Base-by-base conservation (phyloP, 2,329 filamentous ascomycete species). In the Biscogniauxia mediterranea region DNA sequence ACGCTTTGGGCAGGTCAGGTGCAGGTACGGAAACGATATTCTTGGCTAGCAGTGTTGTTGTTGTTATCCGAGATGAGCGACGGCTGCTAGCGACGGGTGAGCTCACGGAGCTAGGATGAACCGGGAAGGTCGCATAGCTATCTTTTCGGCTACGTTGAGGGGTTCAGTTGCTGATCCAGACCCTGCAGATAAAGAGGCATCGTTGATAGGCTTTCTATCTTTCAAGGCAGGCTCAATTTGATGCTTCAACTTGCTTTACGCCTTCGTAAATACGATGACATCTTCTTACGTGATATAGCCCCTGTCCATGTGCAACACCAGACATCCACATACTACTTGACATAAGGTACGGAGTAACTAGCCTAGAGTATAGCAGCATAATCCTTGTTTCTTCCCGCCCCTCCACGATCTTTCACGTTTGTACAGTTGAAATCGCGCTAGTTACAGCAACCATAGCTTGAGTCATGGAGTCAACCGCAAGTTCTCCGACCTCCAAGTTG, bases 1-100 rank as follows among this genome's bases (percentile, higher is more conserved):
- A 58, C 62, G 52, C 54, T 65, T 66, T 65, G 64, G 64, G 64
- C 64, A 66, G 64, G 63, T 57, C 64, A 65, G 64, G 61, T 57
- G 46, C 56, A 62, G 56, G 56, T 59, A 63, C n/a, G 58, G 32
- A 62, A 15, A n/a, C 7, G 15, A 46, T n/a, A 56, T 65, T 54
- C 56, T 17, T 53, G 11, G 42, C 46, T 51, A 42, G 57, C 55
- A 52, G 3, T 32, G 28, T 9, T 32, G 7, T 32, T 32, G 28
- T 59, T 60, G 56, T 50, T 51, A 61, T 58, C 64, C 61, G 61
- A 42, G 54, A 66, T 61, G 53, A 60, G 52, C 32, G 62, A 62
- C 55, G 64, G 64, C 62, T 62, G 58, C 62, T 62, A 58, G 58
- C 49, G 46, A 63, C 60, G 38, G 57, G 19, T 52, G 58, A 20